Base-by-base conservation (phyloP, 805 yeast genomes). In the Kluyveromyces dobzhanskii region DNA sequence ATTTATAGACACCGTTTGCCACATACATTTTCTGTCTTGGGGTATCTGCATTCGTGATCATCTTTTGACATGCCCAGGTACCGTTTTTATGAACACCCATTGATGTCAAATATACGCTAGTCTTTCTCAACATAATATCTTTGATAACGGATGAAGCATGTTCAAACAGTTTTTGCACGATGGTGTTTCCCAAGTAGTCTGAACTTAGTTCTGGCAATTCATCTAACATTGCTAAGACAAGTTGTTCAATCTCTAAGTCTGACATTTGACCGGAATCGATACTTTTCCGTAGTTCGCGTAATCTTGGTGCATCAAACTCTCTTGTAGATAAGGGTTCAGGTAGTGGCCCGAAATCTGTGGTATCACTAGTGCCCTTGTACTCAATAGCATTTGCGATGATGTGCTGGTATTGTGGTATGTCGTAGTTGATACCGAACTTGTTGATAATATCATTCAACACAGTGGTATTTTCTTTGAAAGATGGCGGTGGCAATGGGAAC, bases 31-130 rank as follows among this genome's bases (percentile, higher is more conserved):
- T 80, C 51, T 78, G 85, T 35, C 75, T 70, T 32, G 70, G 77
- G 35, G 76, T 77, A 45, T 70, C 62, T 3, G 86, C 81, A 32
- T 79, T 78, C 47, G 78, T 82, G 49, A 92, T 87, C 61, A 92
- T 80, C 61, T 90, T 92, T 61, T 92, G 98, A 17, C 95, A 94
- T 2, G 97, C 97, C 98, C 98, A 92, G 4, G 98, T 92, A 45
- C 98, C 98, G 59, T 92, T 92, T 56, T 92, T 92, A 65, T 92
- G 98, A 40, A 86, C 80, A 50, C 97, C 92, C 70, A 90, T 81
- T 50, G 86, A 94, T 1, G 96, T 85, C 46, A 92, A 67, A 53
- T 72, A 85, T 19, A 88, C 94, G 3, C 81, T 67, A 30, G 94
- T 75, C 46, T 75, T 75, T 51, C 81, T 76, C 40, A 92, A 70